Evolutionary conservation across 2,329 filamentous ascomycete genomes (phyloP), one percentile per base, ranked within the genome.

Genomic region (Sphaerulina vaccinii): DNA sequence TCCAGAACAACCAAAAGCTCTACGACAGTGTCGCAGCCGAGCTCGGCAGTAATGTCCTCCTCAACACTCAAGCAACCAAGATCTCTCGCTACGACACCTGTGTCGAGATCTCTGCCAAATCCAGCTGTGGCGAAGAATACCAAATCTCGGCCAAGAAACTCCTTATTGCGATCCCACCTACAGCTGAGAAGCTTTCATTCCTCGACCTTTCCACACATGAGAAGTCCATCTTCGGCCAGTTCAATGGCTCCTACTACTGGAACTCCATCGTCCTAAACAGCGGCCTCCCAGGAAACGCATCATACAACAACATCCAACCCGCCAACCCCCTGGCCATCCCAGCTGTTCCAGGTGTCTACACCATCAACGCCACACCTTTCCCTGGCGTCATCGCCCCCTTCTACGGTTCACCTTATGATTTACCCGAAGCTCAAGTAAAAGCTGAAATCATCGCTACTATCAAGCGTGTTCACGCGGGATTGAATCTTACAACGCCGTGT

Each of bases 151-250:
- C 42, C 7, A 69, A 69, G 29, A 71, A 73, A 45, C 57, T 79
- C 1, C 55, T 79, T 9, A 64, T 73, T 15, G 62, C 73, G n/a
- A 68, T 73, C 7, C 75, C 75, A 0, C 75, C 72, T 2, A 65
- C 64, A 23, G 38, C 70, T 3, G 56, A 67, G 0, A 70, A 67
- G 42, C 62, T 78, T 3, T 60, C 58, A 0, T 73, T 75, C 52
- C 45, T 63, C 21, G 71, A 71, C 49, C 62, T 78, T 5, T 61
- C 58, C 29, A 1, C 41, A 0, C 33, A 57, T 0, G 76, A 79
- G 49, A 43, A 15, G 1, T 18, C 36, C 0, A 23, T 76, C 3
- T 76, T 78, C 47, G 15, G 49, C 2, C 65, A 73, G 49, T 73
- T 74, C 54, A 52, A 44, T n/a, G 66, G 68, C 49, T 66, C 42